Evolutionary conservation across 2,329 filamentous ascomycete species (phyloP), one percentile per base, ranked within the genome.

Genomic region (Neofusicoccum ribis): DNA sequence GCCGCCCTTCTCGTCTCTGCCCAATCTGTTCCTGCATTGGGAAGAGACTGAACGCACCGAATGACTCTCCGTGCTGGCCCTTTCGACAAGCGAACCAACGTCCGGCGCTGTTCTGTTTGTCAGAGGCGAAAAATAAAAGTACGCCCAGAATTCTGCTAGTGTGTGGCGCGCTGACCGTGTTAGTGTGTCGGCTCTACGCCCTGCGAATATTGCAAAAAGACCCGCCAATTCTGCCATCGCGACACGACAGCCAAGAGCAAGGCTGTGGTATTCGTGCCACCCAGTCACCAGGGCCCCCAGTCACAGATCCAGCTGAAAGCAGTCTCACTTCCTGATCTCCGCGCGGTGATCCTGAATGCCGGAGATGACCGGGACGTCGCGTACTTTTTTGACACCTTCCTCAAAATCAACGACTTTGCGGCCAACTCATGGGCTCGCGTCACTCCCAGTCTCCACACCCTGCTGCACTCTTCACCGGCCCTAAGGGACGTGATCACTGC

Each of bases 121-220:
- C 61, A 54, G 17, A 27, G 61, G 1, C 44, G 47, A 41, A 63
- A 63, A 8, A 63, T 63, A 17, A 63, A 63, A 20, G 61, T 44
- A 31, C 15, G 15, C 20, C 34, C 6, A 23, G 31, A 15, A 17
- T 2, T 4, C 14, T 9, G 14, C 7, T 39, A 20, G n/a, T 9
- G 27, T 7, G 27, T 34, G n/a, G n/a, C 17, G 17, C 23, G 36
- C 34, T 54, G 11, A 54, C 50, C 34, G 49, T 54, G 23, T 23
- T 23, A 23, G 23, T 23, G 61, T 34, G 49, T 51, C 20, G 47
- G 44, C 3, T 7, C 36, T 12, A 37, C 17, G 8, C 61, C 61
- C 3, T 63, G 61, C 17, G 47, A 49, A 43, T 63, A 63, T 31
- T 63, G 61, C 17, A 15, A 43, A n/a, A 49, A 51, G 36, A 63